Evolutionary conservation across 2,329 filamentous ascomycete genomes (phyloP).

Genomic region (Aotearoamyces nothofagi): DNA sequence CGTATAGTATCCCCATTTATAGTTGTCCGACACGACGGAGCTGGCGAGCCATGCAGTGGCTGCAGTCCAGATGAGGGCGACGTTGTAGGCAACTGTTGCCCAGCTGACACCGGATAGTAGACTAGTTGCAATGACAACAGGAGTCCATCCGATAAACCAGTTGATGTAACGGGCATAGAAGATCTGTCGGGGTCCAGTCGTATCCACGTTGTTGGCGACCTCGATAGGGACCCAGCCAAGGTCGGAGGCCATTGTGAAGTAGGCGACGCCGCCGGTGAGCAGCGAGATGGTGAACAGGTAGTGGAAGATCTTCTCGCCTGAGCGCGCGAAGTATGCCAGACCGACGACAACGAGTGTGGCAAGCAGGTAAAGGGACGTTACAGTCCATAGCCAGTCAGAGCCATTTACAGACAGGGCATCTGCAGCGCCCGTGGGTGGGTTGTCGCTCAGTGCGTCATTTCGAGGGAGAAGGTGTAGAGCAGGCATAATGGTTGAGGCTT

Average conservation of each 20-base stretch:
- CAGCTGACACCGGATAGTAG: slow-evolving; percentile 60
- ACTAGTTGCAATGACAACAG: slow-evolving; percentile 57
- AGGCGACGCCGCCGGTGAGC: slow-evolving; percentile 43
- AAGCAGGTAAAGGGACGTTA: slow-evolving; percentile 40
- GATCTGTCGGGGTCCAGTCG: slow-evolving; percentile 50
- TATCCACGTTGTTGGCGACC: slow-evolving; percentile 43
- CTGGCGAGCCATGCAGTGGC: slow-evolving; percentile 56
- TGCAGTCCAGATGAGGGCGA: slow-evolving; percentile 58
- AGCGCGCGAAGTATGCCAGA: slow-evolving; percentile 30
- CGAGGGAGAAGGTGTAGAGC: too few relatives aligned
- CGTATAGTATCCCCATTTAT: slow-evolving; percentile 66
- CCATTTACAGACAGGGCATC: slow-evolving; percentile 32
- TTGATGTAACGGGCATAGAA: slow-evolving; percentile 75
- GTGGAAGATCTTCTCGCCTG: slow-evolving; percentile 39
- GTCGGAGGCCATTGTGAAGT: slow-evolving; percentile 51
- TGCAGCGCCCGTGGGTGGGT: slow-evolving; percentile 8
- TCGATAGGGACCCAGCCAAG: slow-evolving; percentile 43
- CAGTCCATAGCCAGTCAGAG: slow-evolving; percentile 48
- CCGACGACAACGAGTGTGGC: slow-evolving; percentile 36
- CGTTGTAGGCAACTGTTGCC: slow-evolving; percentile 50
- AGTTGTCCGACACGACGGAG: slow-evolving; percentile 39
- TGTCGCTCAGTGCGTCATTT: slow-evolving; percentile 14
- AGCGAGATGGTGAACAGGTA: slow-evolving; percentile 45
- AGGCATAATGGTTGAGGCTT: too few relatives aligned
- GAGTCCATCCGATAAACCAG: slow-evolving; percentile 63